Evolutionary conservation across 192 early-diverging fungal genomes (phyloP), one percentile per base, ranked within the genome.

Genomic region (Coemansia sp.): DNA sequence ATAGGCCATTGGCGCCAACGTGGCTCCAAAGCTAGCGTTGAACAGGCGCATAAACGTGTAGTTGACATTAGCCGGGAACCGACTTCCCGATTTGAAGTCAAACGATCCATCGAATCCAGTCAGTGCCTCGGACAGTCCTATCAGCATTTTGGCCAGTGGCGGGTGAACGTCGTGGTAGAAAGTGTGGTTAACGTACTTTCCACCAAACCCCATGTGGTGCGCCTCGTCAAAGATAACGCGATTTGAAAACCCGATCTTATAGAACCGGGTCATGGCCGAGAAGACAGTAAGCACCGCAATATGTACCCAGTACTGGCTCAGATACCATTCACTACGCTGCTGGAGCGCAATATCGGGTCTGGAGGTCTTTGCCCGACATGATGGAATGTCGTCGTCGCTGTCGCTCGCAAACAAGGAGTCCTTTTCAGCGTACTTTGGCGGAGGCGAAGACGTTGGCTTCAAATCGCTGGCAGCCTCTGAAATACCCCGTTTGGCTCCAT

Each of bases 161-260:
- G 98, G 98, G 70, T 99, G 98, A 1, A 99, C 96, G 80, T 99
- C 98, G 73, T 94, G 94, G 70, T 98, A 99, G 67, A 98, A 99
- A 44, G 92, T 91, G 24, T 86, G 77, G 61, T 97, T 95, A 43
- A 99, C 73, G 79, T 99, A 99, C 73, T 94, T 83, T 9, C 91
- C 93, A 16, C 90, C 98, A 83, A 99, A 99, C 87, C 97, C 85
- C 62, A 68, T 75, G 66, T 80, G 78, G 61, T 82, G 75, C 56
- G 87, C 89, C 74, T 93, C 92, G 73, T 93, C 92, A 89, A 89
- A 93, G 22, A 92, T 83, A 11, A 91, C 89, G 62, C 68, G 52
- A 60, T 67, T 53, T 29, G 70, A 47, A 32, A 56, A 34, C 20
- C 74, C 74, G 52, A 83, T 67, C 32, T 44, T 40, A 22, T 78